These are phyloP conservation scores for Pyrenochaeta sp. DNA, from an alignment of 2,329 filamentous ascomycete species.

Conservation along the genomic window DNA sequence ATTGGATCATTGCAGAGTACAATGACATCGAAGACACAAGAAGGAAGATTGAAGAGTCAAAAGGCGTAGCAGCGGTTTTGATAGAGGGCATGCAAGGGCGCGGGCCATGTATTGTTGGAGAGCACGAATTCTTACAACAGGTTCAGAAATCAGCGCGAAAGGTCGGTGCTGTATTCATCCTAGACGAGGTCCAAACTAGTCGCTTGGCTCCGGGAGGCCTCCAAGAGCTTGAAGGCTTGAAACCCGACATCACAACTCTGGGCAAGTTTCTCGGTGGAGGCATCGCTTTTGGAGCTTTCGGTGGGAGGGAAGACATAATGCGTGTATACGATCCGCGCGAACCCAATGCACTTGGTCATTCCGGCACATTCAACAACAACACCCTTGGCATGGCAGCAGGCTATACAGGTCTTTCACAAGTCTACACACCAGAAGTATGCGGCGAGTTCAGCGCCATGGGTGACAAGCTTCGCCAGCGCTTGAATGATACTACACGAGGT, in stretches of 20 bases:
- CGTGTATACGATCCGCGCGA: constrained; percentile 62
- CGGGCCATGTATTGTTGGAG: constrained; percentile 65
- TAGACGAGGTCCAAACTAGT: constrained; percentile 66
- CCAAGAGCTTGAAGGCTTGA: constrained; percentile 26
- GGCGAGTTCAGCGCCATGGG: constrained; percentile 42
- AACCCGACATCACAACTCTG: constrained; percentile 62
- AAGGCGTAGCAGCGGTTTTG: constrained; percentile 68
- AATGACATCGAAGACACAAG: constrained; percentile 64
- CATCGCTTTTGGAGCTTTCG: constrained; percentile 72
- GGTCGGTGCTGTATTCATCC: constrained; percentile 67
- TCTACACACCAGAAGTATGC: constrained; percentile 47
- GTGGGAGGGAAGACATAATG: constrained; percentile 68
- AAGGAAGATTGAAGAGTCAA: constrained; percentile 51
- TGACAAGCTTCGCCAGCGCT: constrained; percentile 35
- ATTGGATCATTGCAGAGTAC: constrained; percentile 69
- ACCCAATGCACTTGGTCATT: constrained; percentile 58
- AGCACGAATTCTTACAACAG: constrained; percentile 60
- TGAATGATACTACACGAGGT: constrained; percentile 39
- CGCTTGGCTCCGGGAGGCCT: constrained; percentile 31
- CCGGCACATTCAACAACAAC: constrained; percentile 76
- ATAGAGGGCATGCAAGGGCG: constrained; percentile 73
- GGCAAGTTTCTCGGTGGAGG: constrained; percentile 75
- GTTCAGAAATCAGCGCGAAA: constrained; percentile 60
- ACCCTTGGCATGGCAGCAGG: constrained; percentile 67
- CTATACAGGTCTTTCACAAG: constrained; percentile 47